These are phyloP conservation scores for Phytophthora pini DNA, from an alignment of 352 stramenopile species.

Conservation along the genomic window DNA sequence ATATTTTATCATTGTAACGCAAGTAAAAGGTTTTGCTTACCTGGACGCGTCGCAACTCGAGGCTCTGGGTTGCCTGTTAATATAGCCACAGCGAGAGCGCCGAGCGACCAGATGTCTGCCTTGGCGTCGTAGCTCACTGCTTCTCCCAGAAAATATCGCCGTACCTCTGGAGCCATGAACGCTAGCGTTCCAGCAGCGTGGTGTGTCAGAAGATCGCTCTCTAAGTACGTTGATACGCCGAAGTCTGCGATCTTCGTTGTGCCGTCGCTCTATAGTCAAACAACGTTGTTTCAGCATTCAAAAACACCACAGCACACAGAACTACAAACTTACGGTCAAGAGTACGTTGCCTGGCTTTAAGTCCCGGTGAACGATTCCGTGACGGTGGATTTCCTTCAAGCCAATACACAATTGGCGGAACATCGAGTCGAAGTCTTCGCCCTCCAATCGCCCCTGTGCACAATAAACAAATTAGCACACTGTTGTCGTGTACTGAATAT, in stretches of 20 bases:
- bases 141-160: constrained; percentile 76
- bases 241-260: constrained; percentile 84
- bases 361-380: constrained; percentile 78
- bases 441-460: constrained; percentile 49
- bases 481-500: not conserved
- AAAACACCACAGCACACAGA: not conserved
- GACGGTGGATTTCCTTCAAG: constrained; percentile 68
- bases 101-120: constrained; percentile 84
- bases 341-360: constrained; percentile 84
- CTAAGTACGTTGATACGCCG: constrained; percentile 81
- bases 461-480: constrained; percentile 6
- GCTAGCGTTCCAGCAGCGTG: constrained; percentile 78
- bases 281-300: not conserved
- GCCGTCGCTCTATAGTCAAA: constrained; percentile 53
- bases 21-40: constrained; percentile 29
- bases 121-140: constrained; percentile 70
- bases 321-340: constrained; percentile 52
- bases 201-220: constrained; percentile 75
- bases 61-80: constrained; percentile 70
- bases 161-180: constrained; percentile 85
- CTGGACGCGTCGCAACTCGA: constrained; percentile 65
- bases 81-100: constrained; percentile 76
- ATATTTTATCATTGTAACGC: not conserved
- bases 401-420: constrained; percentile 78
- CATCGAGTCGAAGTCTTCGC: constrained; percentile 55